Conservation (phyloP, 257 asterid species). For the Echium plantagineum region DNA sequence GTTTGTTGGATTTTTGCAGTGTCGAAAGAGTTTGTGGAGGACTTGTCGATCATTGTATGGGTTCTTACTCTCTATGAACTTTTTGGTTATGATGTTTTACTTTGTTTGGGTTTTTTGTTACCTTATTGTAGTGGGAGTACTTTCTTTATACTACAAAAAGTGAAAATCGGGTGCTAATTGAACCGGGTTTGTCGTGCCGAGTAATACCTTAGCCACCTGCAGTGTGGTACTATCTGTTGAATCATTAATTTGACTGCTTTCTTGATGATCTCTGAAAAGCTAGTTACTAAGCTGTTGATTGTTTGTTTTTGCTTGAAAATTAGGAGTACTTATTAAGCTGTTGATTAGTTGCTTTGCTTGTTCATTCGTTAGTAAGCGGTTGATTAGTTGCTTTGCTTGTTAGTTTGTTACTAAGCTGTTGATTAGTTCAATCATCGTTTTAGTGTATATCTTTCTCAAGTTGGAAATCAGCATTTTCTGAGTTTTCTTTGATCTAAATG, state of each 20-base stretch:
- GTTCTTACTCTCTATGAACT: conserved; percentile 4
- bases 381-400: not conserved
- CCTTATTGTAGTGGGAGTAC: too few relatives aligned
- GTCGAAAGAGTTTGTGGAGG: conserved; percentile 45
- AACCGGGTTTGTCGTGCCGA: too few relatives aligned
- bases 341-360: too few relatives aligned
- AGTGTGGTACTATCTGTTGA: not conserved
- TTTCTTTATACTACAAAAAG: too few relatives aligned
- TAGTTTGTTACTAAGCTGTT: not conserved
- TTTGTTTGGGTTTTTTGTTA: not conserved
- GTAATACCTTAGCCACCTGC: too few relatives aligned
- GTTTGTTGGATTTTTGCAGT: conserved; percentile 33
- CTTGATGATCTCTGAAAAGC: too few relatives aligned
- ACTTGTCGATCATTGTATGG: conserved; percentile 68
- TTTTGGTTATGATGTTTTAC: not conserved
- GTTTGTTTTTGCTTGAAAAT: not conserved
- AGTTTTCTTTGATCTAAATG: not conserved
- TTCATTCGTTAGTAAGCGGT: not conserved
- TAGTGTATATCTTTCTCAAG: too few relatives aligned
- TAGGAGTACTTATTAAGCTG: too few relatives aligned
- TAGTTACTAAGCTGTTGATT: not conserved
- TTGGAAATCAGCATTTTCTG: not conserved
- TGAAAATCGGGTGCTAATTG: too few relatives aligned
- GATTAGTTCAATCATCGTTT: not conserved
- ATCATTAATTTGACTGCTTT: not conserved